Percentiles rank a stretch among this genome's conserved stretches.
Conservation (phyloP, 2,329 filamentous ascomycete species). For the Diplodia corticola region DNA sequence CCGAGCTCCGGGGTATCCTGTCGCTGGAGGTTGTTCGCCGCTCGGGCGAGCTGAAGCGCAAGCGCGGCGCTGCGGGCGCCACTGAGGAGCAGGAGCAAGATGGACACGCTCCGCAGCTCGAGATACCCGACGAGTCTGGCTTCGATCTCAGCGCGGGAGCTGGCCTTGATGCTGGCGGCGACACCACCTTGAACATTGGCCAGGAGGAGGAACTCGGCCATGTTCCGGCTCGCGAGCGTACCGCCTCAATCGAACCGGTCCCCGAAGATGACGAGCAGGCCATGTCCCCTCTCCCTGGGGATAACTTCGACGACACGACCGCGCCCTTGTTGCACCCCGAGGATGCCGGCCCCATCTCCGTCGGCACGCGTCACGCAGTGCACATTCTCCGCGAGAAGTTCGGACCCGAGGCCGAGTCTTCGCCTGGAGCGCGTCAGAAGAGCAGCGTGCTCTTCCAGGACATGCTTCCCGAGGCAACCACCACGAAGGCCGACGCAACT, state of each 20-base stretch:
- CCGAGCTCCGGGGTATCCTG: conserved; percentile 89
- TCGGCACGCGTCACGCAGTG: conserved; percentile 93
- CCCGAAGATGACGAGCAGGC: conserved; percentile 35
- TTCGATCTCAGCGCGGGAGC: conserved; percentile 34
- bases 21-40: conserved; percentile 78
- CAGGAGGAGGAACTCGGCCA: conserved; percentile 25
- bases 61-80: conserved; percentile 84
- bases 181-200: conserved; percentile 30
- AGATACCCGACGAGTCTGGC: conserved; percentile 54
- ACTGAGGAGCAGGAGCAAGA: conserved; percentile 71
- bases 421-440: conserved; percentile 70
- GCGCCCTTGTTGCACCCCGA: conserved; percentile 74
- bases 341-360: conserved; percentile 81
- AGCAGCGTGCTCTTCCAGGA: conserved; percentile 85
- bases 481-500: conserved; percentile 86
- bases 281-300: conserved; percentile 47
- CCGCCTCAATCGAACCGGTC: conserved; percentile 12
- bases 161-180: conserved; percentile 44
- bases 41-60: conserved; percentile 83
- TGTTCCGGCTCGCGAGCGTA: conserved; percentile 1
- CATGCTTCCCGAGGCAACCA: conserved; percentile 76
- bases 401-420: conserved; percentile 68
- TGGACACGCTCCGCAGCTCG: conserved; percentile 62
- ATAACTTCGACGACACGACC: conserved; percentile 76
- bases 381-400: conserved; percentile 90